Evolutionary conservation across 257 asterid species (phyloP).

Genomic region (Handroanthus guayacan): DNA sequence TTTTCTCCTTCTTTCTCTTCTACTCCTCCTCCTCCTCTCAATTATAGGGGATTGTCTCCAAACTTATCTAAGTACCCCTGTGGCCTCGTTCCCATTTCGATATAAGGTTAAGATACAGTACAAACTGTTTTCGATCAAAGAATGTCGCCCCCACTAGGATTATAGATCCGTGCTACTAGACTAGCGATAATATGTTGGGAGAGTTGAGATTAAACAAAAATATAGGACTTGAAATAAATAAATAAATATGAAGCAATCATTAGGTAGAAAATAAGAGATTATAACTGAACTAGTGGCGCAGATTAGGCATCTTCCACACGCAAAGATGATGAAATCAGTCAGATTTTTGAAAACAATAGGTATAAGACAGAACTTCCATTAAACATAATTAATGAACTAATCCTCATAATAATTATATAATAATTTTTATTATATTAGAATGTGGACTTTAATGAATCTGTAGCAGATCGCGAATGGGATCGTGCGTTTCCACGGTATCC

Average conservation of each 20-base stretch:
- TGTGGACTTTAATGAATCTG: slow-evolving; percentile 8
- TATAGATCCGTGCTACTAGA: no score
- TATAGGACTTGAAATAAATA: neutral
- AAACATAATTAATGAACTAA: neutral
- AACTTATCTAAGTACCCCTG: no score
- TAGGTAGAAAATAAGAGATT: neutral
- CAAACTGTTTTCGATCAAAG: no score
- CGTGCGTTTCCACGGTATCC: slow-evolving; percentile 8
- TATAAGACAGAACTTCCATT: slow-evolving; percentile 20
- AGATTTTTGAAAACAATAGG: neutral
- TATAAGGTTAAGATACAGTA: no score
- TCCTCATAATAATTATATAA: neutral
- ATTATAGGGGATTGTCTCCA: no score
- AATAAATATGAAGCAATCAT: neutral
- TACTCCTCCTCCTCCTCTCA: no score
- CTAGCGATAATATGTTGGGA: no score
- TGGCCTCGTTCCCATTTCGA: no score
- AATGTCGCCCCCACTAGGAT: no score
- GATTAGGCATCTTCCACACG: slow-evolving; percentile 30
- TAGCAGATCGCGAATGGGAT: slow-evolving; percentile 14
- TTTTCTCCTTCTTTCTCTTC: no score
- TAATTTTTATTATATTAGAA: neutral
- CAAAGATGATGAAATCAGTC: neutral
- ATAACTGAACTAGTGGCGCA: slow-evolving; percentile 22
- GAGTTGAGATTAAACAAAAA: no score